phyloP scores from a whole-genome alignment of 2,329 filamentous ascomycete species.

The Ceratocystis ficicola region DNA sequence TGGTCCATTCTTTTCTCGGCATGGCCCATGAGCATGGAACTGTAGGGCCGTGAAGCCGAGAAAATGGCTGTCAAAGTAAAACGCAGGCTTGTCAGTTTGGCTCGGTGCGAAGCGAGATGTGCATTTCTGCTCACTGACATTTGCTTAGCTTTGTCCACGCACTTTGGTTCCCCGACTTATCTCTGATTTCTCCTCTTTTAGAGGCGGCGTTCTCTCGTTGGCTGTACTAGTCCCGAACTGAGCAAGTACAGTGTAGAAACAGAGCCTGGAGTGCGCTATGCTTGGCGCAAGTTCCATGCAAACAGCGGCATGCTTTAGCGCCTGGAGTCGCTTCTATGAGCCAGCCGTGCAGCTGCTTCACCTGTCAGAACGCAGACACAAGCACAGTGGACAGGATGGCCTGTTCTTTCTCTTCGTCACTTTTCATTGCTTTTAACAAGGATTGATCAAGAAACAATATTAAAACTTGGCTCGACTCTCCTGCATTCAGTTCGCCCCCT shows the following conservation, averaged over 20 bases:
- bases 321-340: neutral
- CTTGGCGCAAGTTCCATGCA: neutral
- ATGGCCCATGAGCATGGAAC: neutral
- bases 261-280: too few relatives aligned
- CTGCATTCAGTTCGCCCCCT: neutral
- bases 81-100: neutral
- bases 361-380: neutral
- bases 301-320: neutral
- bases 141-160: too few relatives aligned
- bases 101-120: neutral
- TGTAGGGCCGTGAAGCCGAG: constrained; percentile 1
- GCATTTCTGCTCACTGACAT: neutral
- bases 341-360: neutral
- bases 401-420: too few relatives aligned
- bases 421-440: too few relatives aligned
- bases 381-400: neutral
- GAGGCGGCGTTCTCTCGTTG: too few relatives aligned
- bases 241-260: too few relatives aligned
- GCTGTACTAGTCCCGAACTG: too few relatives aligned
- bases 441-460: neutral
- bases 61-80: neutral
- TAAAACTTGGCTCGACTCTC: neutral
- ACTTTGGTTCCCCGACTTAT: too few relatives aligned
- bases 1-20: neutral
- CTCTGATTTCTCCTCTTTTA: too few relatives aligned